Percentiles rank a stretch among this genome's conserved stretches.
These are phyloP conservation scores for Phytophthora constricta DNA, from an alignment of 352 stramenopile genomes.

Conservation along the genomic window DNA sequence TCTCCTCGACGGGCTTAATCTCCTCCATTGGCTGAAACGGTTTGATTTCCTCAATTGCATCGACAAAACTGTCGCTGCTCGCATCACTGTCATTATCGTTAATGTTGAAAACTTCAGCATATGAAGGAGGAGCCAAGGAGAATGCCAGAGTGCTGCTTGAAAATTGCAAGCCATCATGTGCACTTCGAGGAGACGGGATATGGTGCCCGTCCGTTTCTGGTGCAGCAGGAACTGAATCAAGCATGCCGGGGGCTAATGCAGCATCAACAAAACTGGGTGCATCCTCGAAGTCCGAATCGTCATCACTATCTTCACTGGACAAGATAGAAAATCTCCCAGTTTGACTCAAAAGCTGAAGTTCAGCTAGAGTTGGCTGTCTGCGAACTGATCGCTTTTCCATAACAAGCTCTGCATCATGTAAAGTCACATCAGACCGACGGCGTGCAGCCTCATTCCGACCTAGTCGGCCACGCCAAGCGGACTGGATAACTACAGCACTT, in stretches of 20 bases:
- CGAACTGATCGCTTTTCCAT: slow-evolving; percentile 15
- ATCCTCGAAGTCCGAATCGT: slow-evolving; percentile 45
- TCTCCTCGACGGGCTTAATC: slow-evolving; percentile 21
- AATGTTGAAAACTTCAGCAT: slow-evolving; percentile 19
- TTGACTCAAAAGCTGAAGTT: slow-evolving; percentile 58
- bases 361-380: slow-evolving; percentile 46
- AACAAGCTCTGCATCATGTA: neutral
- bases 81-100: slow-evolving; percentile 37
- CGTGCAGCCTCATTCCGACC: too few relatives aligned
- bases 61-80: slow-evolving; percentile 39
- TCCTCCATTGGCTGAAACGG: slow-evolving; percentile 6
- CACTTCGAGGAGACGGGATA: slow-evolving; percentile 9
- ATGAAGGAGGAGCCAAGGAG: slow-evolving; percentile 22
- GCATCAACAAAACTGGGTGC: slow-evolving; percentile 27
- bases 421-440: too few relatives aligned
- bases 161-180: slow-evolving; percentile 6
- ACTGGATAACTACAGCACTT: too few relatives aligned
- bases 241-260: neutral
- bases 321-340: slow-evolving; percentile 52
- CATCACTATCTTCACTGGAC: slow-evolving; percentile 45
- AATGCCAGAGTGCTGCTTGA: slow-evolving; percentile 18
- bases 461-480: too few relatives aligned
- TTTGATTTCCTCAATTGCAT: slow-evolving; percentile 39
- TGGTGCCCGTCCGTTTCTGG: slow-evolving; percentile 6
- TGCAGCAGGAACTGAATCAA: neutral